Evolutionary conservation across 129 eudicot species (phyloP), one percentile per base, ranked within the genome.

Genomic region (Artemisia argyi): DNA sequence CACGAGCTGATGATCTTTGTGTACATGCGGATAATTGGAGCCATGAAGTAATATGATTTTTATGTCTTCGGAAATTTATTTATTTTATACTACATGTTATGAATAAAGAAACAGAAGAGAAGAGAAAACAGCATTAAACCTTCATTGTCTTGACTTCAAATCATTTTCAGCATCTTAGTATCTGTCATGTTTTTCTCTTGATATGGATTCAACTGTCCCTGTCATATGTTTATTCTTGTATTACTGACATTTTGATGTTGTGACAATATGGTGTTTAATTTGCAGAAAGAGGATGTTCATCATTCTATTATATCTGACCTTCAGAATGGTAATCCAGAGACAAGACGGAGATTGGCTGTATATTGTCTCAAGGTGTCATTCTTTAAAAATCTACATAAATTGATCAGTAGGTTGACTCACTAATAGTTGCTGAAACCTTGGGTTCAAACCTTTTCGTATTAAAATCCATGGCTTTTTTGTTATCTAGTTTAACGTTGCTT

Each of bases 201-300:
- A 30, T 68, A 51, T 63, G 44, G 51, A 32, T 65, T 60, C 42
- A 68, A 20, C 52, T 68, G 11, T 46, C 24, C 51, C 1, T 60
- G 11, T 48, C 11, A 59, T 76, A 19, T 24, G 5, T 53, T 51
- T 17, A 39, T 68, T 11, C 22, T n/a, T 16, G 20, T 57, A 48
- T 44, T 44, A 32, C 32, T 48, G 55, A 46, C 53, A 22, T 79
- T 60, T 12, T 76, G 47, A 62, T 61, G 59, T 52, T 69, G 62
- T 61, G 59, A 39, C 52, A 6, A 71, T 22, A 46, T 71, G 71
- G 52, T 78, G 52, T 71, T 59, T 56, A 59, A 48, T 62, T 50
- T 81, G 87, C 99, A 95, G 97, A 95, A 95, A 83, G 99, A 95
- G 85, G 99, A 90, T 83, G 99, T 95, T 55, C 99, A 95, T 83